Conservation (phyloP, 2,329 filamentous ascomycete genomes). For the Grosmannia huntii region DNA sequence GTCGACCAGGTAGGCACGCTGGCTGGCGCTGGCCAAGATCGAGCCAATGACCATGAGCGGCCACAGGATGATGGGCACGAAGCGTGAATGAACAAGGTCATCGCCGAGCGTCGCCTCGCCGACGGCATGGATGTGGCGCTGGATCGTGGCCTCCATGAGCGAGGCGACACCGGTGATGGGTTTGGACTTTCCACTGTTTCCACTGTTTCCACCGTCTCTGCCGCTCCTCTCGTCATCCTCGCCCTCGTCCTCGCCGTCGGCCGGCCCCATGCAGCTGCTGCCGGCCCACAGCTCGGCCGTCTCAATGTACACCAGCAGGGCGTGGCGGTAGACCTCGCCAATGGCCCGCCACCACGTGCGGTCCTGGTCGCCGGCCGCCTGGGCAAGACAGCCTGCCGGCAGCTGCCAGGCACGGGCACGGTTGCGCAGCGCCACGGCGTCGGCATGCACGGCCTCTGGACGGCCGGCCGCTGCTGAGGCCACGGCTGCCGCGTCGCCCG, state of each 20-base stretch:
- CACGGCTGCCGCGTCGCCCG: not conserved
- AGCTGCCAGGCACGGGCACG: constrained; percentile 10
- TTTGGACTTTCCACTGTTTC: too few relatives aligned
- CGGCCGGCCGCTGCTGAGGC: not conserved
- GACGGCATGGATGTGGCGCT: constrained; percentile 8
- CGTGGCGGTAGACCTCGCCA: constrained; percentile 11
- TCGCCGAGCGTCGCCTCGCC: constrained; percentile 8
- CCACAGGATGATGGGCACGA: constrained; percentile 11
- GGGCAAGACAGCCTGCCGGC: constrained; percentile 3
- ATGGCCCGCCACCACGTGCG: constrained; percentile 9
- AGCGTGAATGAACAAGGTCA: constrained; percentile 9
- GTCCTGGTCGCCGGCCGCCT: constrained; percentile 8
- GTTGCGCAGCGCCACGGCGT: constrained; percentile 5
- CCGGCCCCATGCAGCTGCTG: not conserved
- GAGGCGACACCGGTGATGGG: not conserved
- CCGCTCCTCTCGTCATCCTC: not conserved
- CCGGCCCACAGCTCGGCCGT: not conserved
- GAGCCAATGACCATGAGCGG: constrained; percentile 12
- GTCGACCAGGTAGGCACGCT: constrained; percentile 8
- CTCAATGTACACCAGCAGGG: constrained; percentile 10
- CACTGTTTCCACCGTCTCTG: too few relatives aligned
- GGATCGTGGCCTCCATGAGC: not conserved
- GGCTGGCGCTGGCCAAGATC: constrained; percentile 1
- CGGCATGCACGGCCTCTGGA: not conserved
- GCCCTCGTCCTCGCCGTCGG: not conserved